These are phyloP conservation scores for Cadophora luteo-olivacea DNA, from an alignment of 2,329 filamentous ascomycete genomes.

Conservation along the genomic window DNA sequence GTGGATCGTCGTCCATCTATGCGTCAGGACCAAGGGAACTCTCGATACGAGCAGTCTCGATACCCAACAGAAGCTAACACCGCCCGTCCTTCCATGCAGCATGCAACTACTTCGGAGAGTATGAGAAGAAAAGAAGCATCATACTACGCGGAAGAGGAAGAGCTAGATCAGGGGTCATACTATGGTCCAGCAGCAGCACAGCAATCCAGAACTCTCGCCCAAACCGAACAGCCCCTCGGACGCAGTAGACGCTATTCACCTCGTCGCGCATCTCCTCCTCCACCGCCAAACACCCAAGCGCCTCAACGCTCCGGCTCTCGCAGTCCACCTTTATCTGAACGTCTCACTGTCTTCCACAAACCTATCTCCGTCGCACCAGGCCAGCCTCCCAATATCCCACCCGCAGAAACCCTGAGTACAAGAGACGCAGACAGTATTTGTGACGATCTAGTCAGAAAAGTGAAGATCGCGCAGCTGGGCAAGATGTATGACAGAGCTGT, in stretches of 20 bases:
- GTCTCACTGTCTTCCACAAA: not conserved
- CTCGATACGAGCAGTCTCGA: not conserved
- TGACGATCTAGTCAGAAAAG: not conserved
- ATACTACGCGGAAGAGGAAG: not conserved
- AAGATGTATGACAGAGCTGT: not conserved
- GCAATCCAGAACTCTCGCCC: not conserved
- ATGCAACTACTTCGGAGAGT: not conserved
- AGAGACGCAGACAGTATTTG: not conserved
- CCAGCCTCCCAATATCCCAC: not conserved
- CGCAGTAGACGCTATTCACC: not conserved
- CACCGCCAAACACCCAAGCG: not conserved
- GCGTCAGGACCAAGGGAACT: not conserved
- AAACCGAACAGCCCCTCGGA: not conserved
- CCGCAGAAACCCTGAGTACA: not conserved
- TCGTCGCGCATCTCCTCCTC: not conserved
- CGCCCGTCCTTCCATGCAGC: not conserved
- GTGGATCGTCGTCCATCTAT: not conserved
- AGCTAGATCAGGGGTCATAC: not conserved
- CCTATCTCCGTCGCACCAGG: not conserved
- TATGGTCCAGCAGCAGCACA: not conserved
- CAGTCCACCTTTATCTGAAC: not conserved
- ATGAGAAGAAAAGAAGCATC: not conserved
- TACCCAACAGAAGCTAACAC: not conserved
- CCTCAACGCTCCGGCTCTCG: not conserved
- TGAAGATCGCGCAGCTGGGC: not conserved